Conservation (phyloP, 2,329 filamentous ascomycete genomes). For the Claviceps humidiphila region DNA sequence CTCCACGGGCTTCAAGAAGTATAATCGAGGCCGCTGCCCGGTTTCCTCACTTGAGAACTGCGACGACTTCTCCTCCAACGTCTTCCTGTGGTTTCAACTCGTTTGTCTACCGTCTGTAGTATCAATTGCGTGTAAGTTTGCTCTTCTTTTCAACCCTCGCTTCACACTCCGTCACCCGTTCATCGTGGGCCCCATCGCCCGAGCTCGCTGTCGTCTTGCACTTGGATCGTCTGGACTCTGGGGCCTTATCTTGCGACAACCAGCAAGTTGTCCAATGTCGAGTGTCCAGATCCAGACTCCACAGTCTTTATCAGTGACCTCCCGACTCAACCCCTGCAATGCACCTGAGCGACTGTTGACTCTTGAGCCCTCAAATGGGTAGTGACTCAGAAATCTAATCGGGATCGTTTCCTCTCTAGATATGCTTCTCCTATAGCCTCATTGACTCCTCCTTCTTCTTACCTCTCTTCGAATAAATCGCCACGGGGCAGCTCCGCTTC, state of each 20-base stretch:
- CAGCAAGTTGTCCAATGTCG: background rate
- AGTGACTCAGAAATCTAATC: slow-evolving; percentile 2
- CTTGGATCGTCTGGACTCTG: too few species aligned
- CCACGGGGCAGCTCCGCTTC: background rate
- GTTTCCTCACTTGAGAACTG: background rate
- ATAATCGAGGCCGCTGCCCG: slow-evolving; percentile 5
- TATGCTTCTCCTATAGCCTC: slow-evolving; percentile 1
- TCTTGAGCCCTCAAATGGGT: background rate
- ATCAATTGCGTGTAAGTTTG: slow-evolving; percentile 5
- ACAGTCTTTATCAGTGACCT: slow-evolving; percentile 4
- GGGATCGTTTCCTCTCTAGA: background rate
- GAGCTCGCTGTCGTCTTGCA: too few species aligned
- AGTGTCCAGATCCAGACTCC: background rate
- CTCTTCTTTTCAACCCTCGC: background rate
- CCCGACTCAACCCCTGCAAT: background rate
- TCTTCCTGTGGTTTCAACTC: slow-evolving; percentile 1
- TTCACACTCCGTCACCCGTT: background rate
- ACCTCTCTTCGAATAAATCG: background rate
- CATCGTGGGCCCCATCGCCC: background rate
- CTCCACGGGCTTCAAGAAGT: slow-evolving; percentile 3
- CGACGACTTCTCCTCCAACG: background rate
- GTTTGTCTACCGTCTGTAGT: background rate
- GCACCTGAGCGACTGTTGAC: background rate
- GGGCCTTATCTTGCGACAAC: slow-evolving; percentile 5
- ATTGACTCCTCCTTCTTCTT: background rate